Base-by-base conservation (phyloP, 2,329 filamentous ascomycete genomes). In the Fragosphaeria purpurea region DNA sequence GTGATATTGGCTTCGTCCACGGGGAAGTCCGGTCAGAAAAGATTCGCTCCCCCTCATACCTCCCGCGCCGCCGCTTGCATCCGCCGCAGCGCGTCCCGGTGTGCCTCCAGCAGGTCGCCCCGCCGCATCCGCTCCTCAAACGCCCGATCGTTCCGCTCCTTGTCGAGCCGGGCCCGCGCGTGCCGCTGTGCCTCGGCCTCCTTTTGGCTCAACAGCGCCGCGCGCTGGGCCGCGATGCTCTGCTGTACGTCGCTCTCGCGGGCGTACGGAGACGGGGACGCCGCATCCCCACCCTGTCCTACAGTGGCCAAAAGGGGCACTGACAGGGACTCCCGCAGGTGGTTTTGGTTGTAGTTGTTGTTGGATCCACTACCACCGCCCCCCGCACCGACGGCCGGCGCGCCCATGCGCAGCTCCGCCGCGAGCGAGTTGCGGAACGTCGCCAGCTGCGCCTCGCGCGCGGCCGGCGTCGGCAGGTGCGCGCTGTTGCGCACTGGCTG, bases 81-180 rank as follows among this genome's bases (percentile, higher is more conserved):
- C 63, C 75, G 82, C 55, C 85, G 75, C 77, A 96, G 76, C 1
- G 85, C 86, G 56, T 90, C 84, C 22, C 85, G 76, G 64, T 96
- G 90, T 30, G 83, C 76, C 44, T 86, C 84, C 47, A 86, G 72
- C 71, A 95, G 77, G 56, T 85, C 80, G 0, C 83, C 83, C 12
- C 79, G 81, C 49, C 87, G 75, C 85, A 94, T 93, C 56, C 80
- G 76, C 63, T 84, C 80, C 56, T 88, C 85, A 59, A 88, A 82
- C 39, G 75, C 74, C 46, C 76, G 76, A 11, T 86, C 80, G 6
- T 74, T 71, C 49, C 77, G 71, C 55, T 80, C 74, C 56, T 75
- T 77, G 46, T 77, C 78, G 41, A 72, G 67, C 50, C 74, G 72
- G 58, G 81, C 76, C 59, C 75, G 70, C 62, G 83, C 77, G 48